Percentiles rank a stretch among this genome's conserved stretches.
phyloP scores from a whole-genome alignment of 495 filamentous ascomycete genomes.

The Annulohypoxylon stygium region DNA sequence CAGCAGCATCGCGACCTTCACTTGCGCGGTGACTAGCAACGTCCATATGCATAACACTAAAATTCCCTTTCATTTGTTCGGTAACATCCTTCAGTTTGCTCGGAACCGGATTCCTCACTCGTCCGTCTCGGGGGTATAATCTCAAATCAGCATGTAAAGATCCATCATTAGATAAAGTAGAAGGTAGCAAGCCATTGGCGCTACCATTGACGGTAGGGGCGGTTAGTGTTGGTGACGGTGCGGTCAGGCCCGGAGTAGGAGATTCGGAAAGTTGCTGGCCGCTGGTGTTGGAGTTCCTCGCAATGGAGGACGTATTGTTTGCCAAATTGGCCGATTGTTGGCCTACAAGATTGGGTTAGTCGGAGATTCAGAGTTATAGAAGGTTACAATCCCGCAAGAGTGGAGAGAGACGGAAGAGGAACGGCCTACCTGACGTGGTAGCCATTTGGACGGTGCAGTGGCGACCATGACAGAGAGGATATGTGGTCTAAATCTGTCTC shows the following conservation, averaged over 20 bases:
- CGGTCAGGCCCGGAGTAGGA: constrained; percentile 39
- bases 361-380: constrained; percentile 4
- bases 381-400: not conserved
- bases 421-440: constrained; percentile 51
- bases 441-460: constrained; percentile 49
- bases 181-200: constrained; percentile 47
- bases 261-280: constrained; percentile 44
- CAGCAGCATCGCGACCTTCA: constrained; percentile 63
- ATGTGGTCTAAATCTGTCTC: constrained; percentile 18
- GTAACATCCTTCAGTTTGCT: constrained; percentile 70
- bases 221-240: constrained; percentile 39
- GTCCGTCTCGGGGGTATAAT: constrained; percentile 60
- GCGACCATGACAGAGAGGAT: constrained; percentile 49
- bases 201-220: constrained; percentile 38
- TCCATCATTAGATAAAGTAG: constrained; percentile 46
- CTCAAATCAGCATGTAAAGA: constrained; percentile 47
- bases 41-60: constrained; percentile 70
- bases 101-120: constrained; percentile 68
- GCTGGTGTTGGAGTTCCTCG: constrained; percentile 34
- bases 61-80: constrained; percentile 69
- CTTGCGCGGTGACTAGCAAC: constrained; percentile 59
- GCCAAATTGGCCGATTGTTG: constrained; percentile 51
- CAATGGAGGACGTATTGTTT: constrained; percentile 42
- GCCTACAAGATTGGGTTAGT: constrained; percentile 46
- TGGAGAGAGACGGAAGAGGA: constrained; percentile 11